Conservation (phyloP, 1,284 basidiomycete genomes). For the Microbotryum scabiosae region DNA sequence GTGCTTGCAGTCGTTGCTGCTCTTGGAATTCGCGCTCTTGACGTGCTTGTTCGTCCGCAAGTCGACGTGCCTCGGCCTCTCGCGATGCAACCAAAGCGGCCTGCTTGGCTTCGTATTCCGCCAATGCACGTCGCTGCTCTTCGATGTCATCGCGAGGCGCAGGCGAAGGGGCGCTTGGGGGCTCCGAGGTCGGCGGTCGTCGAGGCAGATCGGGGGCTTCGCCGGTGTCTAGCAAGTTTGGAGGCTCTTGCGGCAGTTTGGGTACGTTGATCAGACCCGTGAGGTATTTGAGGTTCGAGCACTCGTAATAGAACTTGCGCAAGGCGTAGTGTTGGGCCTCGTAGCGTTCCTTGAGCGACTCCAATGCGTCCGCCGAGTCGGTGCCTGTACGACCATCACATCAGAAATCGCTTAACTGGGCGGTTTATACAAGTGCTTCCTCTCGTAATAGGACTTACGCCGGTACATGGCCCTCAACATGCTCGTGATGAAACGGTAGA, state of each 20-base stretch:
- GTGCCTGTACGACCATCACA: slow-evolving; percentile 53
- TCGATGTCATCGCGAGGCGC: slow-evolving; percentile 57
- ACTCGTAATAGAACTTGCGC: slow-evolving; percentile 95
- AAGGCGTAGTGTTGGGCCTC: slow-evolving; percentile 80
- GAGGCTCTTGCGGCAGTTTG: slow-evolving; percentile 89
- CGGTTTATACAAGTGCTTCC: neutral
- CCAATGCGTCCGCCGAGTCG: slow-evolving; percentile 73
- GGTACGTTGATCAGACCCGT: slow-evolving; percentile 94
- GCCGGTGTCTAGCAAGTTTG: slow-evolving; percentile 76
- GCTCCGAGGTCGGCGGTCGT: slow-evolving; percentile 47
- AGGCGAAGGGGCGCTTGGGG: slow-evolving; percentile 22
- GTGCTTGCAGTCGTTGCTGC: slow-evolving; percentile 76
- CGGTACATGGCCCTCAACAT: slow-evolving; percentile 94
- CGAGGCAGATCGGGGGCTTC: slow-evolving; percentile 78
- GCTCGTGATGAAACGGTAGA: slow-evolving; percentile 92
- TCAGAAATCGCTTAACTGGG: neutral
- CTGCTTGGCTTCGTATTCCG: slow-evolving; percentile 95
- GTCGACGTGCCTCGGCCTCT: slow-evolving; percentile 70
- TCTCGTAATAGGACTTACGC: slow-evolving; percentile 48
- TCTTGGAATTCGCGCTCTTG: slow-evolving; percentile 87
- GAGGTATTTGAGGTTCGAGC: slow-evolving; percentile 90
- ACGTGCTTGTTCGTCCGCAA: slow-evolving; percentile 66
- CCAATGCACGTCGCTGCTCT: slow-evolving; percentile 90
- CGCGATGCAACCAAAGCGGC: slow-evolving; percentile 48
- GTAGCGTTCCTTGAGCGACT: slow-evolving; percentile 75